Conservation (phyloP, 2,329 filamentous ascomycete genomes). For the Neonectria ditissima region DNA sequence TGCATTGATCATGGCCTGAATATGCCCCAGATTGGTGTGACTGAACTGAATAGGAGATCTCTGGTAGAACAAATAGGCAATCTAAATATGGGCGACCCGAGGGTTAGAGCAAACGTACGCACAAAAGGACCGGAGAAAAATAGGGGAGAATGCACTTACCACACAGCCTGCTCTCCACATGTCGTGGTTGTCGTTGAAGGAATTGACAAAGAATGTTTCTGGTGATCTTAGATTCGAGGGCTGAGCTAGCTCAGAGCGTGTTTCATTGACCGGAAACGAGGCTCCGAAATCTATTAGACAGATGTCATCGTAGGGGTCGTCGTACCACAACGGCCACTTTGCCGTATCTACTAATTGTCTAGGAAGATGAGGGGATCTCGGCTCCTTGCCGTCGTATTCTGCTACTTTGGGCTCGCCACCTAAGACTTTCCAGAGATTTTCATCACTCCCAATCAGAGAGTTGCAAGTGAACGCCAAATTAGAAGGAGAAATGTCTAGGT, state of each 20-base stretch:
- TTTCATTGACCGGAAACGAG: constrained; percentile 13
- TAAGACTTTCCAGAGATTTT: constrained; percentile 2
- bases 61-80: background rate
- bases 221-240: constrained; percentile 4
- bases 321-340: constrained; percentile 4
- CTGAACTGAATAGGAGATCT: background rate
- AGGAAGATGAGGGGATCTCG: background rate
- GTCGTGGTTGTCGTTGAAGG: constrained; percentile 20
- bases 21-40: background rate
- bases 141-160: constrained; percentile 5
- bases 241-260: background rate
- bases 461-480: constrained; percentile 22
- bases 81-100: background rate
- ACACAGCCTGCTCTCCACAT: constrained; percentile 27
- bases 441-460: background rate
- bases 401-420: background rate
- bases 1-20: background rate
- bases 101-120: background rate
- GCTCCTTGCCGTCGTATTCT: background rate
- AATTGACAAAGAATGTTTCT: constrained; percentile 19
- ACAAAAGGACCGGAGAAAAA: no score
- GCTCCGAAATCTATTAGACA: constrained; percentile 25
- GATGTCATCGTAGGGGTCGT: constrained; percentile 9
- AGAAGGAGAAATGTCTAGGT: background rate
- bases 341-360: background rate